These are phyloP conservation scores for Cladosporium phlei DNA, from an alignment of 2,329 filamentous ascomycete genomes.

Conservation along the genomic window DNA sequence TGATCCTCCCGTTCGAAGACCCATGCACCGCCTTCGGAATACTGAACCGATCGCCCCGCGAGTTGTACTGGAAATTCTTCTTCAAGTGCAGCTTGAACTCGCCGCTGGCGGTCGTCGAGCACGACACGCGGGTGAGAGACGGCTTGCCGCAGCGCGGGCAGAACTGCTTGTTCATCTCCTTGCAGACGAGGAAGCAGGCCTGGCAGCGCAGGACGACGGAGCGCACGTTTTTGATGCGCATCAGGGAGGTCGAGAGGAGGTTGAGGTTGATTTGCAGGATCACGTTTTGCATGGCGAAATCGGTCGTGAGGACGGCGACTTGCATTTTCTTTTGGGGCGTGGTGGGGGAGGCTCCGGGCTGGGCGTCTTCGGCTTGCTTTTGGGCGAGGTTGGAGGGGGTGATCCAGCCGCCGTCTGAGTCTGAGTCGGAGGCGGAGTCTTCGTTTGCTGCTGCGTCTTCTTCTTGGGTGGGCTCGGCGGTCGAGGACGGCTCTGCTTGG, in stretches of 20 bases:
- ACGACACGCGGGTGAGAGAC: conserved; percentile 77
- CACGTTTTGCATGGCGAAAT: conserved; percentile 98
- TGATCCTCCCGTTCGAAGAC: conserved; percentile 69
- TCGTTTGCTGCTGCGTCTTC: conserved; percentile 15
- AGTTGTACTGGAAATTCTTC: conserved; percentile 95
- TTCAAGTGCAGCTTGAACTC: conserved; percentile 83
- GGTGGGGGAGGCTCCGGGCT: conserved; percentile 39
- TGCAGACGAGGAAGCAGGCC: conserved; percentile 80
- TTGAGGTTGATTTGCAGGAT: conserved; percentile 91
- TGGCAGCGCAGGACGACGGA: conserved; percentile 91
- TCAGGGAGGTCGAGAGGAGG: conserved; percentile 71
- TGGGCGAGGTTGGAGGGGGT: conserved; percentile 87
- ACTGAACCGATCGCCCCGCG: conserved; percentile 83
- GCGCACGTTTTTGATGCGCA: conserved; percentile 77
- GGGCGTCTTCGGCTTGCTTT: conserved; percentile 65
- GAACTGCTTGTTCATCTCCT: conserved; percentile 84
- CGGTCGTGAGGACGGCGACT: conserved; percentile 86
- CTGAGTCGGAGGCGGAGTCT: conserved; percentile 25
- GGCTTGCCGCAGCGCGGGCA: conserved; percentile 86
- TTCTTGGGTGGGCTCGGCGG: conserved; percentile 23
- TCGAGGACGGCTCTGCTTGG: conserved; percentile 19
- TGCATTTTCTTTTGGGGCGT: conserved; percentile 64
- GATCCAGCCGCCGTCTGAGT: conserved; percentile 72
- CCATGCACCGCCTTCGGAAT: conserved; percentile 87
- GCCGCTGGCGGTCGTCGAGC: conserved; percentile 75